phyloP scores from a whole-genome alignment of 768 basidiomycete genomes.

The Hypsizygus marmoreus region DNA sequence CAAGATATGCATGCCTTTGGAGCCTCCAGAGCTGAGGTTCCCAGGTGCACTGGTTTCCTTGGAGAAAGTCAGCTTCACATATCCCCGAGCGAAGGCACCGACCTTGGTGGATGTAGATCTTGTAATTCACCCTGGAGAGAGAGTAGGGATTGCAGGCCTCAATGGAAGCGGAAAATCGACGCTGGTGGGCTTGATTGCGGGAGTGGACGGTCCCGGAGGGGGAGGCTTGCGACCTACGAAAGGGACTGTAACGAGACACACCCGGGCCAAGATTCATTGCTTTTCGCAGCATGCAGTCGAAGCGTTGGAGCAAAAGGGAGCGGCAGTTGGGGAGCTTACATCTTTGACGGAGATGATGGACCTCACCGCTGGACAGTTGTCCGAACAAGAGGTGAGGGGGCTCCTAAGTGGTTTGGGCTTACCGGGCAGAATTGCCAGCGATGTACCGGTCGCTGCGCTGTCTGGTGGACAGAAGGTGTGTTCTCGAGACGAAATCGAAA shows the following conservation, averaged over 20 bases:
- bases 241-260: slow-evolving; percentile 55
- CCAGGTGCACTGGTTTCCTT: slow-evolving; percentile 24
- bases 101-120: slow-evolving; percentile 21
- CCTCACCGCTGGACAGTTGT: slow-evolving; percentile 20
- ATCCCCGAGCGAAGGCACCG: slow-evolving; percentile 22
- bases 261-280: slow-evolving; percentile 55
- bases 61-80: slow-evolving; percentile 23
- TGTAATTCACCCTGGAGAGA: slow-evolving; percentile 26
- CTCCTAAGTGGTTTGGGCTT: slow-evolving; percentile 48
- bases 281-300: slow-evolving; percentile 68
- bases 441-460: slow-evolving; percentile 42
- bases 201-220: slow-evolving; percentile 5
- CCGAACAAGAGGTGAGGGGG: slow-evolving; percentile 40
- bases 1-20: slow-evolving; percentile 30
- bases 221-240: slow-evolving; percentile 35
- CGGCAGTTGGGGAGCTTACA: slow-evolving; percentile 21
- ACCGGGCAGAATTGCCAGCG: slow-evolving; percentile 40
- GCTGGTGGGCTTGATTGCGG: slow-evolving; percentile 29
- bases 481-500: neutral
- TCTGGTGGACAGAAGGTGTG: slow-evolving; percentile 58
- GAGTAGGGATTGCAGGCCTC: slow-evolving; percentile 26
- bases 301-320: slow-evolving; percentile 34
- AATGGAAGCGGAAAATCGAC: slow-evolving; percentile 52
- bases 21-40: slow-evolving; percentile 25
- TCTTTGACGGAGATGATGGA: slow-evolving; percentile 21